A percentile compares a stretch with the other conserved stretches of the same genome.
Evolutionary conservation across 2,329 filamentous ascomycete genomes (phyloP).

Genomic region (Fusarium goolgardi): DNA sequence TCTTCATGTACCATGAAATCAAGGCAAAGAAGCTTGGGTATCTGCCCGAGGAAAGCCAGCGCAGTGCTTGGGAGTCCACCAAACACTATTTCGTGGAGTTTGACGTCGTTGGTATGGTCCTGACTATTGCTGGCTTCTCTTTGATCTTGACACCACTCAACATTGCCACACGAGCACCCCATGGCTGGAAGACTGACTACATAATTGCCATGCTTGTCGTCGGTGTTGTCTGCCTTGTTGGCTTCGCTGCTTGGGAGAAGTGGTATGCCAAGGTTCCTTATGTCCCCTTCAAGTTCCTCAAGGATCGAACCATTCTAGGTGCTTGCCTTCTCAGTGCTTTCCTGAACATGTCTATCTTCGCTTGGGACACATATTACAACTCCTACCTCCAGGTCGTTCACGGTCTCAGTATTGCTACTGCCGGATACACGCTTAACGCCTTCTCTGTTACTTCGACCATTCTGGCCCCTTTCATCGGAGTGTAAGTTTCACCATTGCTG

Average conservation of each 20-base stretch:
- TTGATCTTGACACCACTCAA: slow-evolving; percentile 72
- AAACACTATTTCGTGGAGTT: slow-evolving; percentile 43
- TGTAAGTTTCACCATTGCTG: slow-evolving; percentile 12
- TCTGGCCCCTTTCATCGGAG: slow-evolving; percentile 60
- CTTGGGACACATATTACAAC: slow-evolving; percentile 61
- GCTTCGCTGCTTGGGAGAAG: slow-evolving; percentile 68
- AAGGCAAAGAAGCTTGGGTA: slow-evolving; percentile 66
- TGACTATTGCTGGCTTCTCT: slow-evolving; percentile 63
- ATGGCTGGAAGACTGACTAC: slow-evolving; percentile 60
- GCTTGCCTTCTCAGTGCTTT: slow-evolving; percentile 56
- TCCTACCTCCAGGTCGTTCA: slow-evolving; percentile 66
- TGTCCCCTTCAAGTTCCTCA: slow-evolving; percentile 62
- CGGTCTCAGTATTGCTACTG: slow-evolving; percentile 58
- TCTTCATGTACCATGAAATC: slow-evolving; percentile 66
- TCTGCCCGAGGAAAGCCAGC: slow-evolving; percentile 53
- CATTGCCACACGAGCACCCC: slow-evolving; percentile 55
- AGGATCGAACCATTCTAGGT: slow-evolving; percentile 61
- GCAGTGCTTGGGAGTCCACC: slow-evolving; percentile 60
- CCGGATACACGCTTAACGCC: slow-evolving; percentile 61
- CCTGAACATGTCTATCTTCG: slow-evolving; percentile 54
- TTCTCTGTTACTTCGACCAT: slow-evolving; percentile 62
- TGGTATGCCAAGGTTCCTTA: slow-evolving; percentile 60
- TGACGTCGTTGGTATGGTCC: slow-evolving; percentile 61
- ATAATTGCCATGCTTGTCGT: slow-evolving; percentile 68
- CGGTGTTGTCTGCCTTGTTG: slow-evolving; percentile 61